Conservation (phyloP, 805 yeast species). For the Schwanniomyces polymorphus region DNA sequence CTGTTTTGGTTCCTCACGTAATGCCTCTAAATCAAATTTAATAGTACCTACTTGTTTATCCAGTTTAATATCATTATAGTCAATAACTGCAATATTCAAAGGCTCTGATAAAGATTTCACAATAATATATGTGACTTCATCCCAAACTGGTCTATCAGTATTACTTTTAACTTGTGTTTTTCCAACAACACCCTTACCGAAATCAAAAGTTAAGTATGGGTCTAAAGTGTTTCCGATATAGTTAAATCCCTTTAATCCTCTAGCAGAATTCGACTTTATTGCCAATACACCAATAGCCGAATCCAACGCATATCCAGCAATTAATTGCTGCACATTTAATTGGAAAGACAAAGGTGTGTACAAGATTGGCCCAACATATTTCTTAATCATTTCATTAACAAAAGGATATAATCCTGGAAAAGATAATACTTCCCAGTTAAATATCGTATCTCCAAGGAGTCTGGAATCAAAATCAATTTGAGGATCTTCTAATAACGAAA, state of each 20-base stretch:
- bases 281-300: conserved; percentile 87
- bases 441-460: conserved; percentile 73
- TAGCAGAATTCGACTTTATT: conserved; percentile 65
- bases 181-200: conserved; percentile 57
- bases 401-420: conserved; percentile 86
- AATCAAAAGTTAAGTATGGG: conserved; percentile 80
- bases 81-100: conserved; percentile 67
- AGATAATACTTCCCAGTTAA: conserved; percentile 84
- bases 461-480: conserved; percentile 80
- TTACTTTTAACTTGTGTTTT: conserved; percentile 68
- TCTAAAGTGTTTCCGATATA: conserved; percentile 79
- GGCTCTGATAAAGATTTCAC: conserved; percentile 80
- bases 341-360: conserved; percentile 92
- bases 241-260: conserved; percentile 66
- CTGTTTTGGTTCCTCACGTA: conserved; percentile 54
- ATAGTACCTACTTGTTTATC: conserved; percentile 81
- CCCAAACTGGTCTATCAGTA: conserved; percentile 77
- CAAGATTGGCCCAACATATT: conserved; percentile 85
- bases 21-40: conserved; percentile 67
- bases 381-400: conserved; percentile 80
- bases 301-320: conserved; percentile 77
- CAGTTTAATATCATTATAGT: conserved; percentile 75
- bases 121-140: conserved; percentile 72
- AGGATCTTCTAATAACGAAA: conserved; percentile 84
- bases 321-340: conserved; percentile 84